Evolutionary conservation across 345 rosid species (phyloP).

Genomic region (Bruguiera parviflora): DNA sequence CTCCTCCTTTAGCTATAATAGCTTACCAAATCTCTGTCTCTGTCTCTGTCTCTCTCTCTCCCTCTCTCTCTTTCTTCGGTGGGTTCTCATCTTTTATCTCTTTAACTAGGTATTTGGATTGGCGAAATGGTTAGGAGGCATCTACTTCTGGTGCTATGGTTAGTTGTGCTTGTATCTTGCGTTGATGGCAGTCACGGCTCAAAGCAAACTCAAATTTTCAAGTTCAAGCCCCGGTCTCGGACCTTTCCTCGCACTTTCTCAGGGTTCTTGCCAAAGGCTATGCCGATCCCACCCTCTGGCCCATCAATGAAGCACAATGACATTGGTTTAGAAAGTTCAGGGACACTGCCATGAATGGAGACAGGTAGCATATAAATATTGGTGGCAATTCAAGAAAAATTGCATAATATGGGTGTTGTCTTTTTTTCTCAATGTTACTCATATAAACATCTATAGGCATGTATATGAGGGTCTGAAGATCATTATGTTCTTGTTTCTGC

Average conservation of each 20-base stretch:
- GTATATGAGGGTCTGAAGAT: neutral
- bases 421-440: neutral
- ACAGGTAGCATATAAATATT: neutral
- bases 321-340: conserved; percentile 41
- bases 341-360: conserved; percentile 33
- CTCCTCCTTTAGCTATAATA: conserved; percentile 4
- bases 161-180: conserved; percentile 17
- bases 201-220: conserved; percentile 25
- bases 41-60: neutral
- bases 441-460: neutral
- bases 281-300: conserved; percentile 62
- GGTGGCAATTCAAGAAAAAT: neutral
- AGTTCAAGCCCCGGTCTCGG: conserved; percentile 25
- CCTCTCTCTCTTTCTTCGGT: neutral
- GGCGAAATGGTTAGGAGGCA: conserved; percentile 30
- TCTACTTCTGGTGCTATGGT: conserved; percentile 11
- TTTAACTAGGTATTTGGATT: neutral
- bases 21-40: neutral
- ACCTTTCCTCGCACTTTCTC: conserved; percentile 31
- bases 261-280: conserved; percentile 54
- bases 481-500: too few relatives aligned
- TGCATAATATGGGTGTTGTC: too few relatives aligned
- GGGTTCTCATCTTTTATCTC: neutral
- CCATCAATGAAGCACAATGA: conserved; percentile 68
- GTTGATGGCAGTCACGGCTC: conserved; percentile 21